Evolutionary conservation across 2,329 filamentous ascomycete genomes (phyloP).

Genomic region (Fusarium sp.): DNA sequence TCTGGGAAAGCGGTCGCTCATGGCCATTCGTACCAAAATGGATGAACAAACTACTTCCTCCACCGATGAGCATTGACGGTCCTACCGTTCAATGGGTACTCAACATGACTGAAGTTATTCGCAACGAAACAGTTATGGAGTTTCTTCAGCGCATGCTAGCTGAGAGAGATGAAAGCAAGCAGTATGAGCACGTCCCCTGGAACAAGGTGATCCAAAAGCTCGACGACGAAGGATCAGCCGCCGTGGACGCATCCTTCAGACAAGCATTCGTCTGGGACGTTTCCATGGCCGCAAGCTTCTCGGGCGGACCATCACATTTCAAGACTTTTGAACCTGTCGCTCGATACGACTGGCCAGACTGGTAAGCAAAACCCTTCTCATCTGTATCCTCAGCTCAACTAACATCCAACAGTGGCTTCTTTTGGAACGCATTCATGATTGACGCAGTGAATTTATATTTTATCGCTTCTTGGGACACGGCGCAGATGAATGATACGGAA

Average conservation of each 20-base stretch:
- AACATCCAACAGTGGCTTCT: slow-evolving; percentile 47
- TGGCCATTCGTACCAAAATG: slow-evolving; percentile 55
- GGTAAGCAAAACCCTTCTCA: slow-evolving; percentile 43
- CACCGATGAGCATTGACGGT: slow-evolving; percentile 53
- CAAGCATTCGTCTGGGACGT: slow-evolving; percentile 56
- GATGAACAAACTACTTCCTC: slow-evolving; percentile 51
- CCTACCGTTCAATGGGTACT: slow-evolving; percentile 53
- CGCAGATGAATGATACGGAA: slow-evolving; percentile 52
- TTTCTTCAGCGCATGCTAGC: slow-evolving; percentile 46
- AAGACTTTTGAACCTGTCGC: slow-evolving; percentile 47
- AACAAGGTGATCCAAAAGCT: slow-evolving; percentile 48
- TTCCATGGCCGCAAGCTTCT: slow-evolving; percentile 47
- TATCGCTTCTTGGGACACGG: slow-evolving; percentile 56
- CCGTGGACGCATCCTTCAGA: slow-evolving; percentile 51
- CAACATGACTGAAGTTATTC: slow-evolving; percentile 48
- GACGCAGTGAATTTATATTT: slow-evolving; percentile 51
- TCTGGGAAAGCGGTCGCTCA: slow-evolving; percentile 51
- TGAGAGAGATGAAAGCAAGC: slow-evolving; percentile 44
- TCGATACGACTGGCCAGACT: slow-evolving; percentile 54
- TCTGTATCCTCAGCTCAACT: slow-evolving; percentile 7
- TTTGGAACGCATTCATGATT: slow-evolving; percentile 55
- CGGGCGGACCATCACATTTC: slow-evolving; percentile 34
- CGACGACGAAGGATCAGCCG: slow-evolving; percentile 49
- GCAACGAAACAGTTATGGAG: slow-evolving; percentile 43
- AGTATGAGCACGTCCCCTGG: slow-evolving; percentile 53